Percentiles rank a stretch among this genome's conserved stretches.
These are phyloP conservation scores for Penicillium flavigenum DNA, from an alignment of 495 filamentous ascomycete genomes.

Conservation along the genomic window DNA sequence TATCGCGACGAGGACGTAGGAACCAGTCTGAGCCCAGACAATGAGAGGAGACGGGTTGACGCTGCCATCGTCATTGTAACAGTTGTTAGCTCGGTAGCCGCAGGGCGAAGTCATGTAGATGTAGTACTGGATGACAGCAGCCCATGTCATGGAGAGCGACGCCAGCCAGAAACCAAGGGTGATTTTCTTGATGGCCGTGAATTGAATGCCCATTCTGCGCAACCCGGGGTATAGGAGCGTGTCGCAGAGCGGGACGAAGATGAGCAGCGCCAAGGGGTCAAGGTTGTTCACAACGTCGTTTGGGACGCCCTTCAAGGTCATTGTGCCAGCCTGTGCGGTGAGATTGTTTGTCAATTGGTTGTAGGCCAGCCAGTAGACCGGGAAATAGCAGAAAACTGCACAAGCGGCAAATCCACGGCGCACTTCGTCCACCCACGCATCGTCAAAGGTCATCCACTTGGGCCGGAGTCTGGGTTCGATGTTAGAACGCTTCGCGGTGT, in stretches of 20 bases:
- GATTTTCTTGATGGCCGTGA: background rate
- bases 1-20: conserved; percentile 55
- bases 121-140: background rate
- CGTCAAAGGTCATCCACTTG: conserved; percentile 71
- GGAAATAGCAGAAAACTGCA: conserved; percentile 63
- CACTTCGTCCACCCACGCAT: conserved; percentile 71
- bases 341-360: conserved; percentile 63
- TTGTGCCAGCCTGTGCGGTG: conserved; percentile 50
- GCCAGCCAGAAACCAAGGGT: background rate
- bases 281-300: conserved; percentile 75
- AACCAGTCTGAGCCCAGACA: background rate
- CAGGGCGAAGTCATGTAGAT: background rate
- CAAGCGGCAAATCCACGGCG: conserved; percentile 67
- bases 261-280: conserved; percentile 67
- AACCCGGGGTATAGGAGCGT: conserved; percentile 4
- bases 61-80: background rate
- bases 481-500: background rate
- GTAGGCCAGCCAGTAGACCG: conserved; percentile 65
- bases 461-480: conserved; percentile 40
- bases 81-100: background rate
- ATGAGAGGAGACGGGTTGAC: background rate
- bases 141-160: background rate
- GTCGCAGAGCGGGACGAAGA: conserved; percentile 68
- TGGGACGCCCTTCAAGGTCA: conserved; percentile 51
- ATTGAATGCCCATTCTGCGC: background rate